phyloP scores from a whole-genome alignment of 2,329 filamentous ascomycete species.

The Corinectria fuckeliana region DNA sequence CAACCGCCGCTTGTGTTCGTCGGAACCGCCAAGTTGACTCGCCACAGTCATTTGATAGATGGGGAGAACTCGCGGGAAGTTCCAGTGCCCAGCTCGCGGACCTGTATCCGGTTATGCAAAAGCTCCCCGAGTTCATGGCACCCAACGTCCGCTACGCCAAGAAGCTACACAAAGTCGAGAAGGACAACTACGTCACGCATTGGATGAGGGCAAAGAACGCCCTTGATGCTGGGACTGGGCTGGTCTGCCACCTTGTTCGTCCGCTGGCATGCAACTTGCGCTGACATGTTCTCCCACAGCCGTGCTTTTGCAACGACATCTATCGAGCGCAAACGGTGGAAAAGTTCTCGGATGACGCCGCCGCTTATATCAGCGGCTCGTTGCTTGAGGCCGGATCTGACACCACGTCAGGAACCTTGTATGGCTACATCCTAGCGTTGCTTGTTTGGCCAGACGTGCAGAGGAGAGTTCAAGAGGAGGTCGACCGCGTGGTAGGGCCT shows the following conservation, averaged over 20 bases:
- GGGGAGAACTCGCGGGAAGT: constrained; percentile 4
- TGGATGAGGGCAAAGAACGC: constrained; percentile 13
- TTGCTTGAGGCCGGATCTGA: constrained; percentile 43
- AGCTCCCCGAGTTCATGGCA: neutral
- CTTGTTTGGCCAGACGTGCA: constrained; percentile 51
- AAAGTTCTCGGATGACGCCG: constrained; percentile 27
- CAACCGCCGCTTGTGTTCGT: neutral
- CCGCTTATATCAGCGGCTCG: constrained; percentile 28
- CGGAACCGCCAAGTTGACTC: neutral
- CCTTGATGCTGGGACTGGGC: neutral
- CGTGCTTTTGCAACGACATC: constrained; percentile 31
- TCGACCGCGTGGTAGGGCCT: constrained; percentile 53
- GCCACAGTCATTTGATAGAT: constrained; percentile 7
- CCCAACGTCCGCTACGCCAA: constrained; percentile 9
- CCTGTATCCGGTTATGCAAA: constrained; percentile 6
- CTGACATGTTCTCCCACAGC: constrained; percentile 5
- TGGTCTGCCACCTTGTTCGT: neutral
- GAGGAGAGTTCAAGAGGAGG: constrained; percentile 47
- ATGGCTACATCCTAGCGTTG: constrained; percentile 54
- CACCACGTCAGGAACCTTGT: constrained; percentile 38
- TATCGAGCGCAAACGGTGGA: constrained; percentile 19
- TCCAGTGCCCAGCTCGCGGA: constrained; percentile 14
- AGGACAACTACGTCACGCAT: constrained; percentile 1
- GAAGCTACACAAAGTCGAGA: constrained; percentile 1
- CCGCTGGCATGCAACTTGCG: neutral